phyloP scores from a whole-genome alignment of 352 stramenopile species.

The Globisporangium apiculatum region DNA sequence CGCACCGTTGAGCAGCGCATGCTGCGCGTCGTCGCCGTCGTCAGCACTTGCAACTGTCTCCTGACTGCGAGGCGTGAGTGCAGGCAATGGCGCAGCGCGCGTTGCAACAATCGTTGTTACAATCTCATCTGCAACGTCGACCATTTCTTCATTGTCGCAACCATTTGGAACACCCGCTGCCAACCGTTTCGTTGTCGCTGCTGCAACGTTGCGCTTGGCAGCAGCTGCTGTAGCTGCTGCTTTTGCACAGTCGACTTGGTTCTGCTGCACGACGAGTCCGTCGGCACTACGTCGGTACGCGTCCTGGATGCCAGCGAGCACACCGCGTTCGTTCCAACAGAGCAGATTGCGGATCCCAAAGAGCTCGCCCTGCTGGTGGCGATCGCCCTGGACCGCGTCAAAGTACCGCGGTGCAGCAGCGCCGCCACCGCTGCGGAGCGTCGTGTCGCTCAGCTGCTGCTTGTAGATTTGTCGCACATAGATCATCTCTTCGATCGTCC shows the following conservation, averaged over 20 bases:
- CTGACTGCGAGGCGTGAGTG: background rate
- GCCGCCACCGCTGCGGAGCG: conserved; percentile 38
- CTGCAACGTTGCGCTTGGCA: conserved; percentile 1
- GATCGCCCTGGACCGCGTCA: conserved; percentile 71
- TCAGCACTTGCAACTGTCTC: background rate
- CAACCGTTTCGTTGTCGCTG: no score
- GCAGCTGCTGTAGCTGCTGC: no score
- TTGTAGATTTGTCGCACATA: conserved; percentile 87
- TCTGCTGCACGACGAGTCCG: conserved; percentile 48
- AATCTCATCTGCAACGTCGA: conserved; percentile 13
- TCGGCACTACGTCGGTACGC: conserved; percentile 47
- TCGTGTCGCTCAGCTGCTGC: conserved; percentile 78
- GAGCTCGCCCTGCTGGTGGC: conserved; percentile 61
- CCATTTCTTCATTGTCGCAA: conserved; percentile 14
- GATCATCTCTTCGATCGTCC: conserved; percentile 87
- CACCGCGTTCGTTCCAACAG: conserved; percentile 62
- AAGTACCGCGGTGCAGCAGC: conserved; percentile 47
- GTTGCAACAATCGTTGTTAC: conserved; percentile 7
- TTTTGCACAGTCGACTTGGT: conserved; percentile 38
- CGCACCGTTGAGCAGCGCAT: conserved; percentile 3
- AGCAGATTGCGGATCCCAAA: conserved; percentile 77
- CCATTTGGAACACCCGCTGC: no score
- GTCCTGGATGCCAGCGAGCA: conserved; percentile 74
- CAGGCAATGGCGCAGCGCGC: background rate
- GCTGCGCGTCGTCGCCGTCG: background rate